These are phyloP conservation scores for Penicillium paradoxum DNA, from an alignment of 495 filamentous ascomycete species.

Conservation along the genomic window DNA sequence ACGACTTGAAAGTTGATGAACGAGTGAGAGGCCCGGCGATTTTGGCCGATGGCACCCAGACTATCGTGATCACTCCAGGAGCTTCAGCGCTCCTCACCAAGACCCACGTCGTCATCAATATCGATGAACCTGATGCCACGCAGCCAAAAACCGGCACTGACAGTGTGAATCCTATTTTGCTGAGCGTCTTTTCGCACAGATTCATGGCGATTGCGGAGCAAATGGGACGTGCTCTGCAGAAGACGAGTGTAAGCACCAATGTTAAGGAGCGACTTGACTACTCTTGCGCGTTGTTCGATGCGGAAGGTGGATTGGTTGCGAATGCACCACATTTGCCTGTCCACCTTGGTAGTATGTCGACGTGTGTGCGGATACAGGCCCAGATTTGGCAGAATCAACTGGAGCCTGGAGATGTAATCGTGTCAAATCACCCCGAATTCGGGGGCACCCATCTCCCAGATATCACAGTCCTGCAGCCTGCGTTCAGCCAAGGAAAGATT, in stretches of 20 bases:
- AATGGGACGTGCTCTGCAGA: slow-evolving; percentile 41
- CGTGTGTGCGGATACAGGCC: slow-evolving; percentile 56
- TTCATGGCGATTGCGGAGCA: slow-evolving; percentile 44
- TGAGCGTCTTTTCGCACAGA: slow-evolving; percentile 56
- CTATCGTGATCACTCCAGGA: slow-evolving; percentile 81
- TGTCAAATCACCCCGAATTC: slow-evolving; percentile 90
- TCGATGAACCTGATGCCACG: slow-evolving; percentile 33
- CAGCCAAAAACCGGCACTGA: slow-evolving; percentile 35
- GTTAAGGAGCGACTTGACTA: slow-evolving; percentile 44
- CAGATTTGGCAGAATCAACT: slow-evolving; percentile 79
- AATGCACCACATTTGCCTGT: slow-evolving; percentile 88
- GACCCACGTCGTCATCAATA: slow-evolving; percentile 29
- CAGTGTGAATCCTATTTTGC: slow-evolving; percentile 65
- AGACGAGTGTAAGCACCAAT: slow-evolving; percentile 37
- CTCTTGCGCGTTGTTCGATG: slow-evolving; percentile 38
- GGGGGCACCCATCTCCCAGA: slow-evolving; percentile 86
- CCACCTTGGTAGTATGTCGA: slow-evolving; percentile 85
- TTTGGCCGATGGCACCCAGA: slow-evolving; percentile 87
- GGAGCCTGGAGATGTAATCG: slow-evolving; percentile 84
- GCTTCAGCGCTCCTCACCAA: slow-evolving; percentile 43
- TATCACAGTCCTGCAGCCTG: slow-evolving; percentile 83
- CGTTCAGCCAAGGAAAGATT: slow-evolving; percentile 65
- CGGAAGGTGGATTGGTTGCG: slow-evolving; percentile 38
- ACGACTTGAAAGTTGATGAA: slow-evolving; percentile 65
- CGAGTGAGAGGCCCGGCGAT: slow-evolving; percentile 79